phyloP scores from a whole-genome alignment of 192 early-diverging fungal species.

The Lobosporangium transversale region DNA sequence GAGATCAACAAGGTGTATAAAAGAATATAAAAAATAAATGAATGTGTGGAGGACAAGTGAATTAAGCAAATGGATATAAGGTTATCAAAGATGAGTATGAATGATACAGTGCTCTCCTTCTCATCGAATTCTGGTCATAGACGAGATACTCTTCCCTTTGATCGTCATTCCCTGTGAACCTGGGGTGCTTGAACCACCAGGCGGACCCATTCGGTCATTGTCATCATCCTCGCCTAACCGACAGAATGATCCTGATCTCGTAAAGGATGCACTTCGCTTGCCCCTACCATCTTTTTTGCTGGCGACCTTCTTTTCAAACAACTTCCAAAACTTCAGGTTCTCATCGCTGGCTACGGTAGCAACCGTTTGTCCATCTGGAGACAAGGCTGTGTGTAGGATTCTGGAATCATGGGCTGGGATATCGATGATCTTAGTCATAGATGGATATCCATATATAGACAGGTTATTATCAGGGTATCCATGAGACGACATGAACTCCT shows the following conservation, averaged over 20 bases:
- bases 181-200: background rate
- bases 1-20: too few relatives aligned
- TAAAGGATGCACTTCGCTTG: background rate
- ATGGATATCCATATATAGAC: slow-evolving; percentile 84
- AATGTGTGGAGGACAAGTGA: too few relatives aligned
- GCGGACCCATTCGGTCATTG: slow-evolving; percentile 9
- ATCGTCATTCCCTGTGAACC: slow-evolving; percentile 5
- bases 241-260: slow-evolving; percentile 19
- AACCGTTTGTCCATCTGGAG: slow-evolving; percentile 91
- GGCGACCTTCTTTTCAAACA: slow-evolving; percentile 70
- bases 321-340: slow-evolving; percentile 94
- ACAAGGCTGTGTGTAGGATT: slow-evolving; percentile 89
- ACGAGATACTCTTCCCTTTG: slow-evolving; percentile 20
- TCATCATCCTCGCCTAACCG: slow-evolving; percentile 20
- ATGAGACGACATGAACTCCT: slow-evolving; percentile 92
- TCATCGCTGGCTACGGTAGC: slow-evolving; percentile 95
- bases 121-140: slow-evolving; percentile 28
- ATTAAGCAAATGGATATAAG: too few relatives aligned
- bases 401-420: slow-evolving; percentile 85
- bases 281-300: slow-evolving; percentile 20
- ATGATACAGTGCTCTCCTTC: too few relatives aligned
- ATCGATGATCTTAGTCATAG: slow-evolving; percentile 74
- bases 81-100: too few relatives aligned
- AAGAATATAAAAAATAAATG: too few relatives aligned
- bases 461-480: slow-evolving; percentile 92